Conservation (phyloP, 1,284 basidiomycete species). For the Trichosporon asahii region DNA sequence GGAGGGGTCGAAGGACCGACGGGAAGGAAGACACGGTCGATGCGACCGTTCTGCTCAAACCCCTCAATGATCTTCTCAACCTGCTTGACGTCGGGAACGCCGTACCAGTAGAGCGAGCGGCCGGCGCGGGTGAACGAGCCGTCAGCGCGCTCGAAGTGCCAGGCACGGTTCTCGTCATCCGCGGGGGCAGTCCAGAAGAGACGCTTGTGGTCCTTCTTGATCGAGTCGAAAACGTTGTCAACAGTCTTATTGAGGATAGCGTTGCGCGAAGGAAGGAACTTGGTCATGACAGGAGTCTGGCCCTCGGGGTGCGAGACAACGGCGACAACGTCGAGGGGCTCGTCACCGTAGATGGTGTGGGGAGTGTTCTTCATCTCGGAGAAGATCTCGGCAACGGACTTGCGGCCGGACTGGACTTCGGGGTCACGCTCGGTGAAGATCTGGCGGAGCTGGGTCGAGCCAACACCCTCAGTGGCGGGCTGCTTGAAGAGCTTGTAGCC, state of each 20-base stretch:
- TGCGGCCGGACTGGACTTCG: constrained; percentile 77
- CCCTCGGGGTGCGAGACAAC: constrained; percentile 88
- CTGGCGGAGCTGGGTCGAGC: constrained; percentile 87
- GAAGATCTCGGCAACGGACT: constrained; percentile 86
- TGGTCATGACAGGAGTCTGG: constrained; percentile 87
- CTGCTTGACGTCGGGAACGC: constrained; percentile 84
- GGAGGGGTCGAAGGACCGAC: constrained; percentile 76
- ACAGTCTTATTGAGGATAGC: constrained; percentile 91
- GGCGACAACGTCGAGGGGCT: constrained; percentile 91
- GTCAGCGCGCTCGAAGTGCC: constrained; percentile 98
- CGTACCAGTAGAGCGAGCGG: constrained; percentile 93
- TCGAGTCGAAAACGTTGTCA: constrained; percentile 94
- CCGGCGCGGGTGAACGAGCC: constrained; percentile 95
- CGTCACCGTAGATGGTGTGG: constrained; percentile 95
- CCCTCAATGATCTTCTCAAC: constrained; percentile 80
- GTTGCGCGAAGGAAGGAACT: constrained; percentile 80
- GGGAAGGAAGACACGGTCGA: constrained; percentile 83
- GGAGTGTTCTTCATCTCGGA: constrained; percentile 73
- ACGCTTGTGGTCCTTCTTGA: constrained; percentile 90
- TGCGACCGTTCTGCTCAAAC: constrained; percentile 80
- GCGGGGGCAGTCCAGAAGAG: constrained; percentile 96
- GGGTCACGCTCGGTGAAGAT: constrained; percentile 92
- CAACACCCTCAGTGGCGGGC: constrained; percentile 73
- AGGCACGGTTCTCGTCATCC: constrained; percentile 91
- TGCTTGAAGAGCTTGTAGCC: constrained; percentile 98